phyloP scores from a whole-genome alignment of 2,329 filamentous ascomycete genomes.

The Sclerotinia trifoliorum region DNA sequence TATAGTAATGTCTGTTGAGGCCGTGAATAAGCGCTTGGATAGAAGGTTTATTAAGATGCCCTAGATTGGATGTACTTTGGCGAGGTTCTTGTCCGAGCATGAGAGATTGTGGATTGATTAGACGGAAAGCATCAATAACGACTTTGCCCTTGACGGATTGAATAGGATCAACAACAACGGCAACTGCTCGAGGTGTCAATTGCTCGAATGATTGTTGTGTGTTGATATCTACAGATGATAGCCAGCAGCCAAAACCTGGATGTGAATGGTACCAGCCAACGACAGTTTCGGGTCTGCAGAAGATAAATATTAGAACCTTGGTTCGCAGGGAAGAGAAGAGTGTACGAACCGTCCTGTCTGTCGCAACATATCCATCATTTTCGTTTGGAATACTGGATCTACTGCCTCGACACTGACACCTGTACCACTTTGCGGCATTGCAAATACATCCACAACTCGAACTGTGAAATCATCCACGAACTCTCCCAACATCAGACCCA shows the following conservation, averaged over 20 bases:
- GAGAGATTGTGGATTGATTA: conserved; percentile 95
- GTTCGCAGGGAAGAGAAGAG: conserved; percentile 8
- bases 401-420: conserved; percentile 98
- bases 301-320: conserved; percentile 23
- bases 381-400: conserved; percentile 97
- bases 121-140: conserved; percentile 96
- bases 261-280: conserved; percentile 99
- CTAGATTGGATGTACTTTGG: conserved; percentile 95
- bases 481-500: conserved; percentile 98
- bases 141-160: conserved; percentile 99
- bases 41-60: conserved; percentile 98
- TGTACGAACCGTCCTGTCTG: conserved; percentile 80
- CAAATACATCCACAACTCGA: conserved; percentile 96
- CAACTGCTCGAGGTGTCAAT: conserved; percentile 91
- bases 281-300: conserved; percentile 81
- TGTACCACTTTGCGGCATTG: conserved; percentile 98
- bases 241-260: conserved; percentile 98
- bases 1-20: conserved; percentile 98
- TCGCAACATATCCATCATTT: conserved; percentile 99
- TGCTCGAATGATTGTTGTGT: conserved; percentile 99
- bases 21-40: conserved; percentile 98
- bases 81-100: conserved; percentile 98
- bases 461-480: conserved; percentile 99
- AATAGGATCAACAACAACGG: conserved; percentile 96
- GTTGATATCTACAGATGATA: conserved; percentile 98